Percentiles rank a stretch among this genome's conserved stretches.
phyloP scores from a whole-genome alignment of 495 filamentous ascomycete genomes.

The Tetracladium setigerum region DNA sequence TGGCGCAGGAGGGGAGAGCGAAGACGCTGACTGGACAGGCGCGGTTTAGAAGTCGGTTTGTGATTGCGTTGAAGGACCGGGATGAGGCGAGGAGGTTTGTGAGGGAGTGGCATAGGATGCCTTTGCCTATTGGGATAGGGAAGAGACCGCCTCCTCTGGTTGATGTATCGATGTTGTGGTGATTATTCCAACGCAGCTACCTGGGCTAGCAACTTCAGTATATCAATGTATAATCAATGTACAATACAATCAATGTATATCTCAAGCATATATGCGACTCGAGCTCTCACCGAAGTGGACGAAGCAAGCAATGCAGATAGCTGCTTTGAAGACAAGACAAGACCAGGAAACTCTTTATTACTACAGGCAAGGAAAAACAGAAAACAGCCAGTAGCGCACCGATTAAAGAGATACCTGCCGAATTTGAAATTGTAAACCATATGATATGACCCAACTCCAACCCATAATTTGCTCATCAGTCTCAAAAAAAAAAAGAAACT shows the following conservation, averaged over 20 bases:
- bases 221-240: too few relatives aligned
- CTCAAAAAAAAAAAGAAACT: constrained; percentile 9
- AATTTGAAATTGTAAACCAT: constrained; percentile 19
- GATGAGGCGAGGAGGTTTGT: constrained; percentile 49
- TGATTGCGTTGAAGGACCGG: constrained; percentile 38
- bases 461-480: constrained; percentile 23
- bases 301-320: too few relatives aligned
- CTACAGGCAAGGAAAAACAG: too few relatives aligned
- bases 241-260: too few relatives aligned
- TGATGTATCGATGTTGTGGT: constrained; percentile 43
- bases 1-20: not conserved
- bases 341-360: too few relatives aligned
- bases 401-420: too few relatives aligned
- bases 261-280: too few relatives aligned
- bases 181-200: not conserved
- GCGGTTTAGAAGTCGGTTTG: constrained; percentile 25
- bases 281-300: too few relatives aligned
- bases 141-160: constrained; percentile 24
- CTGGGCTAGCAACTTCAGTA: not conserved
- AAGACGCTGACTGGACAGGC: not conserved
- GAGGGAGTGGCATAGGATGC: constrained; percentile 44
- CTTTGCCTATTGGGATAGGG: constrained; percentile 25
- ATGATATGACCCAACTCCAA: constrained; percentile 24
- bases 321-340: too few relatives aligned
- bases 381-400: too few relatives aligned